phyloP scores from a whole-genome alignment of 2,329 filamentous ascomycete species.

The Penicillium sclerotigenum region DNA sequence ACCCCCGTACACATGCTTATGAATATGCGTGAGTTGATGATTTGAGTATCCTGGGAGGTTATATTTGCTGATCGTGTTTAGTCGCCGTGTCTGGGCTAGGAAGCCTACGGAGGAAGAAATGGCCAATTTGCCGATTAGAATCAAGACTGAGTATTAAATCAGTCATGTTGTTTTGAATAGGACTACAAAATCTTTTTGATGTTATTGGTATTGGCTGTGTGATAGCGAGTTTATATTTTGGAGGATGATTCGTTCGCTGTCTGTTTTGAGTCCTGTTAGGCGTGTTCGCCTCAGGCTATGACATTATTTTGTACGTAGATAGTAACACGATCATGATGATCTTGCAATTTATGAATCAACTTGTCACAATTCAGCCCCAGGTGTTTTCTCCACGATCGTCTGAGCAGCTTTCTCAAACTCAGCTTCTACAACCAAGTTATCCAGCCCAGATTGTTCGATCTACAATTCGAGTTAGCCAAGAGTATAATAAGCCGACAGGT shows the following conservation, averaged over 20 bases:
- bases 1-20: slow-evolving; percentile 4
- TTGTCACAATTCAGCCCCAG: not conserved
- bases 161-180: not conserved
- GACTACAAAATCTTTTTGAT: too few relatives aligned
- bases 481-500: not conserved
- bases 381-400: slow-evolving; percentile 35
- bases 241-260: not conserved
- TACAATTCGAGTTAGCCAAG: slow-evolving; percentile 9
- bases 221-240: not conserved
- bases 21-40: not conserved
- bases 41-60: not conserved
- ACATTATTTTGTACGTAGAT: not conserved
- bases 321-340: too few relatives aligned
- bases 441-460: slow-evolving; percentile 38
- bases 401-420: slow-evolving; percentile 37
- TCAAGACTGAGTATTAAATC: not conserved
- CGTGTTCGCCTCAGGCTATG: not conserved
- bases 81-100: slow-evolving; percentile 3
- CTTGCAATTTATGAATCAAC: not conserved
- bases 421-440: slow-evolving; percentile 38
- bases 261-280: not conserved
- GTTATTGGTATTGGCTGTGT: not conserved
- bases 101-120: slow-evolving; percentile 2
- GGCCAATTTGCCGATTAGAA: not conserved
- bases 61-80: not conserved